Conservation (phyloP, 1,284 basidiomycete genomes). For the Gymnopus androsaceus region DNA sequence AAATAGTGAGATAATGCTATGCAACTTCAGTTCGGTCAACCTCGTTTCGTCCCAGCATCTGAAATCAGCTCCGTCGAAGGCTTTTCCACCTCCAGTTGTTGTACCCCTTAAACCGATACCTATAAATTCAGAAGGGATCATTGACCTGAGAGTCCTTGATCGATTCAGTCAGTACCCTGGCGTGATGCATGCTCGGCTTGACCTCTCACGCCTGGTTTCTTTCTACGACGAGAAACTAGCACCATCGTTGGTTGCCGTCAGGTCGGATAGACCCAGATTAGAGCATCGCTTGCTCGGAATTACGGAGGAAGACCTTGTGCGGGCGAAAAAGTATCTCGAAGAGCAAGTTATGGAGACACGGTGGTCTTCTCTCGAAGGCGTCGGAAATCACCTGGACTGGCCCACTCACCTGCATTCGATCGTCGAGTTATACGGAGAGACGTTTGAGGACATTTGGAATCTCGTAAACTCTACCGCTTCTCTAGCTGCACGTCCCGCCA, state of each 20-base stretch:
- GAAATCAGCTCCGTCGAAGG: conserved; percentile 35
- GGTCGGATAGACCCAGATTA: conserved; percentile 25
- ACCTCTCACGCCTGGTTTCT: conserved; percentile 41
- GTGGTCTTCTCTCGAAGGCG: too few relatives aligned
- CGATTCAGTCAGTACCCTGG: conserved; percentile 46
- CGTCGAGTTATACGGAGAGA: too few relatives aligned
- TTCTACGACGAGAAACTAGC: conserved; percentile 44
- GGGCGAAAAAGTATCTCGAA: conserved; percentile 26
- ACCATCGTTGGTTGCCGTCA: conserved; percentile 34
- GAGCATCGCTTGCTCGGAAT: conserved; percentile 34
- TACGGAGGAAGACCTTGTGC: conserved; percentile 18
- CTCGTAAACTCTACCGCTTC: too few relatives aligned
- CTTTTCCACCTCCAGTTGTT: too few relatives aligned
- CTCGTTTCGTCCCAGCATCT: too few relatives aligned
- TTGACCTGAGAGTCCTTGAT: too few relatives aligned
- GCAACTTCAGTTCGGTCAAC: conserved; percentile 44
- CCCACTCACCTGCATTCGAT: too few relatives aligned
- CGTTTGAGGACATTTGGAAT: too few relatives aligned
- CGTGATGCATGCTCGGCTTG: conserved; percentile 44
- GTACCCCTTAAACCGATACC: too few relatives aligned
- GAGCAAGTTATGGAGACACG: too few relatives aligned
- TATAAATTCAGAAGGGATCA: conserved; percentile 35
- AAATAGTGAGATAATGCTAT: conserved; percentile 57
- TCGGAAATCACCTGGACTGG: too few relatives aligned
- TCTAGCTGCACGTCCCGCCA: too few relatives aligned